These are phyloP conservation scores for Neurospora crassa DNA, from an alignment of 2,329 filamentous ascomycete species.

Conservation along the genomic window DNA sequence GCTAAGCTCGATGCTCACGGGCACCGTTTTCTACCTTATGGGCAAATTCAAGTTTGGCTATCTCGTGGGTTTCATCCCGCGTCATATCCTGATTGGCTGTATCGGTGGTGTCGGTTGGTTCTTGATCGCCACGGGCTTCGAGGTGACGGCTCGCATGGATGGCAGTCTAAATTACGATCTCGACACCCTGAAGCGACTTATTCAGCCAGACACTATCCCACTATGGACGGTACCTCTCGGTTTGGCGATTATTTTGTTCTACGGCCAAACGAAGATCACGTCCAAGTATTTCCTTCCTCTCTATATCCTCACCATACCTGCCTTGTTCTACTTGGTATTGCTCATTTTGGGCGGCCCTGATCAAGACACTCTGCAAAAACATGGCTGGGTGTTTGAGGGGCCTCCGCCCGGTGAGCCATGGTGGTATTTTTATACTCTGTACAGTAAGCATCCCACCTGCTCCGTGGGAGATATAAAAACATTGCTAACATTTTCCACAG, in stretches of 20 bases:
- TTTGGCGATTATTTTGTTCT: conserved; percentile 67
- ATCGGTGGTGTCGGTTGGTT: conserved; percentile 98
- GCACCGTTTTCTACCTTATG: conserved; percentile 84
- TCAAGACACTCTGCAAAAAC: conserved; percentile 54
- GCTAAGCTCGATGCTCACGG: conserved; percentile 82
- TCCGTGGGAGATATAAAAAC: neutral
- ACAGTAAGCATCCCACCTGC: conserved; percentile 50
- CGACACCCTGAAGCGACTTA: conserved; percentile 64
- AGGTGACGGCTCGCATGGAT: conserved; percentile 82
- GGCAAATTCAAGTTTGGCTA: conserved; percentile 81
- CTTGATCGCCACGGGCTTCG: conserved; percentile 79
- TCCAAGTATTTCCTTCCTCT: conserved; percentile 79
- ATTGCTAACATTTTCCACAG: conserved; percentile 32
- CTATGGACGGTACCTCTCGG: conserved; percentile 76
- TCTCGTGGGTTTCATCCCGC: conserved; percentile 91
- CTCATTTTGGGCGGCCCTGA: conserved; percentile 58
- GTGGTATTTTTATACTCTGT: conserved; percentile 96
- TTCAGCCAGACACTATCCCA: conserved; percentile 62
- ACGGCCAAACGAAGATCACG: conserved; percentile 64
- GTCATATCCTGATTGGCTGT: conserved; percentile 92
- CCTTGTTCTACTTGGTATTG: conserved; percentile 71
- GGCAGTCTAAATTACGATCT: conserved; percentile 77
- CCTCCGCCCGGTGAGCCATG: conserved; percentile 81
- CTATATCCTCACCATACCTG: conserved; percentile 73
- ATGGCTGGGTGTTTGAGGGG: conserved; percentile 86